A percentile compares a stretch with the other conserved stretches of the same genome.
phyloP scores from a whole-genome alignment of 352 stramenopile genomes.

The Globisporangium megalacanthum region DNA sequence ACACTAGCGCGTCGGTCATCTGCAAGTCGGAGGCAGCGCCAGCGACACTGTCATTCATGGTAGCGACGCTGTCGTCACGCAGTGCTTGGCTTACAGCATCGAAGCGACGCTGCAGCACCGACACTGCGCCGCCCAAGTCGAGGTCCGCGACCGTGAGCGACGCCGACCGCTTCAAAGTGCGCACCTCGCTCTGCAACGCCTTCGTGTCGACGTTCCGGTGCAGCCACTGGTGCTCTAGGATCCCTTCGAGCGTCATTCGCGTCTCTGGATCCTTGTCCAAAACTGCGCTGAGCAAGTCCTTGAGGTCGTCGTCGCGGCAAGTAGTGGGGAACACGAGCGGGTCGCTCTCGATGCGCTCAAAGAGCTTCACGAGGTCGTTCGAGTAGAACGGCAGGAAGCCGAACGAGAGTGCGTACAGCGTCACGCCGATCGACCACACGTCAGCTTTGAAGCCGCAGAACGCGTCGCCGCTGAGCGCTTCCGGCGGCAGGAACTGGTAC shows the following conservation, averaged over 20 bases:
- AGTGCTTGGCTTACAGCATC: constrained; percentile 25
- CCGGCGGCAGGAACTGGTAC: constrained; percentile 69
- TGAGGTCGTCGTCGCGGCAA: constrained; percentile 45
- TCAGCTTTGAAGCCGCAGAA: constrained; percentile 86
- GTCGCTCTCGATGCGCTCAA: constrained; percentile 86
- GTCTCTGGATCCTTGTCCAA: constrained; percentile 74
- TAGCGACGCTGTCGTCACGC: neutral
- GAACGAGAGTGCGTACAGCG: constrained; percentile 87
- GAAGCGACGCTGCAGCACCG: constrained; percentile 45
- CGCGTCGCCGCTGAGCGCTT: constrained; percentile 52
- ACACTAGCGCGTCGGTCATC: neutral
- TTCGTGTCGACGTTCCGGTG: constrained; percentile 53
- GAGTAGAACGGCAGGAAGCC: constrained; percentile 88
- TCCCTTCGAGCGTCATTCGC: constrained; percentile 57
- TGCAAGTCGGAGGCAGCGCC: neutral
- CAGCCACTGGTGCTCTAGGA: constrained; percentile 72
- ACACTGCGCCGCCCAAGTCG: constrained; percentile 48
- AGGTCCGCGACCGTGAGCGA: constrained; percentile 33
- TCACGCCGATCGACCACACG: constrained; percentile 90
- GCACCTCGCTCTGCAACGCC: constrained; percentile 34
- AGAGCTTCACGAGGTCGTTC: constrained; percentile 75
- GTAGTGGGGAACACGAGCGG: constrained; percentile 37
- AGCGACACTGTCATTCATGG: neutral
- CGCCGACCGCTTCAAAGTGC: constrained; percentile 30
- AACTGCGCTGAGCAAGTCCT: constrained; percentile 62